Conservation (phyloP, 73 alveolate species). For the Paramecium primaurelia region DNA sequence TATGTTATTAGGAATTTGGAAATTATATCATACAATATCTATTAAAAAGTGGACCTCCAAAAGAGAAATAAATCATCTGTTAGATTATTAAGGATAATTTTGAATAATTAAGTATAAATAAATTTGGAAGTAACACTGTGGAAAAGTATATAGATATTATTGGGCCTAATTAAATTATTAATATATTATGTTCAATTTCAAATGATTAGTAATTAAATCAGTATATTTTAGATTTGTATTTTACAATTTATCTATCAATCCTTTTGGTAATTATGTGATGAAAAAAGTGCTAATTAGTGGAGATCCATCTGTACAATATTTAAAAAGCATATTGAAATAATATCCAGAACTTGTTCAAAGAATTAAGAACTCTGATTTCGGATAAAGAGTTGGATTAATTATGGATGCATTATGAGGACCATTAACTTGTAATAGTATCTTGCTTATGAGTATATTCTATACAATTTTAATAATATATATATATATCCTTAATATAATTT, state of each 20-base stretch:
- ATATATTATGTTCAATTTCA: neutral
- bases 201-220: neutral
- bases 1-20: constrained; percentile 37
- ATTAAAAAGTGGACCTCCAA: constrained; percentile 22
- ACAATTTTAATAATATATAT: neutral
- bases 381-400: constrained; percentile 35
- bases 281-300: constrained; percentile 12
- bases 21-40: neutral
- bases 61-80: constrained; percentile 1
- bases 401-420: constrained; percentile 12
- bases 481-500: neutral
- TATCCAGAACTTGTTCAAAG: constrained; percentile 23
- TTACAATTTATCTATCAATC: constrained; percentile 15
- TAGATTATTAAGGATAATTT: constrained; percentile 10
- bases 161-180: constrained; percentile 9
- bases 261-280: constrained; percentile 33
- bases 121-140: constrained; percentile 44
- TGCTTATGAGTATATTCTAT: constrained; percentile 24
- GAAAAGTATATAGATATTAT: constrained; percentile 14
- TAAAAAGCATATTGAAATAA: neutral
- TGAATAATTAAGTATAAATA: constrained; percentile 24
- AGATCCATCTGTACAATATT: neutral
- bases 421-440: constrained; percentile 4
- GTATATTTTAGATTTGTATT: neutral
- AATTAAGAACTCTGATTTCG: constrained; percentile 33